Conservation (phyloP, 345 rosid genomes). For the Bruguiera sexangula region DNA sequence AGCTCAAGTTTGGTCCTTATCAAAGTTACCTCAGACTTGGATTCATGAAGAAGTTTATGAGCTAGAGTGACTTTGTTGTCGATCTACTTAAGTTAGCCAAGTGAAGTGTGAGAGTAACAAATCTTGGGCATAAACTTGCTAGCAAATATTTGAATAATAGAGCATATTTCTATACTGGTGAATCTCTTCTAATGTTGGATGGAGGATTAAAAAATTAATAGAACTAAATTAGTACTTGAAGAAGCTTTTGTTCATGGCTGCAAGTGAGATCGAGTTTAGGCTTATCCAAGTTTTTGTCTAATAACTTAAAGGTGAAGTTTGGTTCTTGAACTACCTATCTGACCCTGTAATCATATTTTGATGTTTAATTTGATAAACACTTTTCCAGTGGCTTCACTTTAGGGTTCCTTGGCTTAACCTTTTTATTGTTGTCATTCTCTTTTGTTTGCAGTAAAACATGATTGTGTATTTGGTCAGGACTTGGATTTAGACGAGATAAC, state of each 20-base stretch:
- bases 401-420: slow-evolving; percentile 5
- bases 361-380: background rate
- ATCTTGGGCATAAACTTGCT: background rate
- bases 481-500: slow-evolving; percentile 63
- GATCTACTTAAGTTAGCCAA: background rate
- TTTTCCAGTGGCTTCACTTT: slow-evolving; percentile 6
- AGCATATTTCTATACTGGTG: too few species aligned
- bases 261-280: too few species aligned
- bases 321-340: too few species aligned
- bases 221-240: too few species aligned
- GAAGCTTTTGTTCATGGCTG: too few species aligned
- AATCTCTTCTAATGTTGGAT: too few species aligned
- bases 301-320: too few species aligned
- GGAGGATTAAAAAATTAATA: too few species aligned
- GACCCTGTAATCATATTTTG: too few species aligned
- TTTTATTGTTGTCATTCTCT: background rate
- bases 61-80: background rate
- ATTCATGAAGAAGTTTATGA: background rate
- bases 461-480: slow-evolving; percentile 82
- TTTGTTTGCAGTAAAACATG: slow-evolving; percentile 64
- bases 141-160: too few species aligned
- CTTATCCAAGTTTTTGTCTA: too few species aligned
- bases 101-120: background rate
- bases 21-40: background rate
- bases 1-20: background rate